phyloP scores from a whole-genome alignment of 257 asterid species.

The Lavandula angustifolia region DNA sequence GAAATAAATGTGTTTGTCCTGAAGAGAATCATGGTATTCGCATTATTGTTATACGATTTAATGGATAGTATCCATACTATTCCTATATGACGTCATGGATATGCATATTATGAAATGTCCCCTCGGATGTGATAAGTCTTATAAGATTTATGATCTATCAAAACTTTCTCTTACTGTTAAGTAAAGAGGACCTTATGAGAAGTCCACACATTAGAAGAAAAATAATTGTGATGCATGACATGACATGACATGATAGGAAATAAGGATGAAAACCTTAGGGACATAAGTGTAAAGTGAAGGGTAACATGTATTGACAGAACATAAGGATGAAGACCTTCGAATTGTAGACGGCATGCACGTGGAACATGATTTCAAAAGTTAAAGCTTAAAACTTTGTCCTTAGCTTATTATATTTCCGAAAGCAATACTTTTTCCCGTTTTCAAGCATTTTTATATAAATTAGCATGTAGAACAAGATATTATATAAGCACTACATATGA shows the following conservation, averaged over 20 bases:
- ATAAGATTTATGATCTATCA: background rate
- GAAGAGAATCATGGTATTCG: slow-evolving; percentile 8
- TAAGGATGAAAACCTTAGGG: slow-evolving; percentile 7
- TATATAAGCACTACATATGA: background rate
- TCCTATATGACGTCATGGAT: slow-evolving; percentile 7
- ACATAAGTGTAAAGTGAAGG: slow-evolving; percentile 13
- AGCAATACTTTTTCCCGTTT: background rate
- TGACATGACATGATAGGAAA: background rate
- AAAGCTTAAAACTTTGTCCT: too few relatives aligned
- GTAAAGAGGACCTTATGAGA: slow-evolving; percentile 7
- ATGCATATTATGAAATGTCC: slow-evolving; percentile 4
- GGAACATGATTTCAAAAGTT: slow-evolving; percentile 3
- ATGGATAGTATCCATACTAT: background rate
- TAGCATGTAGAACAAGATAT: slow-evolving; percentile 9
- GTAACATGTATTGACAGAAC: background rate
- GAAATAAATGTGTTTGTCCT: slow-evolving; percentile 9
- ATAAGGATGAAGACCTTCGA: too few relatives aligned
- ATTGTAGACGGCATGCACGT: slow-evolving; percentile 9
- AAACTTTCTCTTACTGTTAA: slow-evolving; percentile 16
- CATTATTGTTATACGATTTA: background rate
- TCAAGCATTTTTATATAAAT: background rate
- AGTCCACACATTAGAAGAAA: background rate
- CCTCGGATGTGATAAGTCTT: background rate
- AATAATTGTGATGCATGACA: background rate
- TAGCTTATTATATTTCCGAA: background rate